phyloP scores from a whole-genome alignment of 2,329 filamentous ascomycete genomes.

The Fusarium vanettenii region DNA sequence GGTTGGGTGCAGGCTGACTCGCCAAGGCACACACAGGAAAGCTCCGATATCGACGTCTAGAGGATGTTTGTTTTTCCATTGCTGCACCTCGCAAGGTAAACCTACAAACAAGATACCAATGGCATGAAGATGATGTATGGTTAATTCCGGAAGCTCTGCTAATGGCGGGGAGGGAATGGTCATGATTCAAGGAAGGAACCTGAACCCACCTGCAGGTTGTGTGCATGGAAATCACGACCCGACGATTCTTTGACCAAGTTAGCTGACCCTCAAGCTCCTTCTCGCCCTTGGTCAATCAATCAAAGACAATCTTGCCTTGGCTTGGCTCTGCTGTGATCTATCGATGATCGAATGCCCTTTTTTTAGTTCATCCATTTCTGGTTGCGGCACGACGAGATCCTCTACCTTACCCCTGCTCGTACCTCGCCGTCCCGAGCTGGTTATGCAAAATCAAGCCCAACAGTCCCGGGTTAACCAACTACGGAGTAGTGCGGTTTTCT shows the following conservation, averaged over 20 bases:
- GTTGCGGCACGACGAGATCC: not conserved
- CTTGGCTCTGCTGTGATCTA: not conserved
- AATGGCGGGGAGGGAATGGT: slow-evolving; percentile 20
- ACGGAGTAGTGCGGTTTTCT: slow-evolving; percentile 30
- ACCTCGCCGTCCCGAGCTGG: slow-evolving; percentile 16
- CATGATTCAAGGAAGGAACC: slow-evolving; percentile 32
- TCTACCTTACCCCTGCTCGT: slow-evolving; percentile 20
- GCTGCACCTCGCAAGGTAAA: not conserved
- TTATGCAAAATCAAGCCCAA: slow-evolving; percentile 15
- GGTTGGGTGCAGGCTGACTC: slow-evolving; percentile 23
- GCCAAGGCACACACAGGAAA: slow-evolving; percentile 21
- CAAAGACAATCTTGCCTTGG: not conserved
- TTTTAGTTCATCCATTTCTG: slow-evolving; percentile 5
- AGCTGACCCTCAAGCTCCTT: not conserved
- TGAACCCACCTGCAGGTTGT: slow-evolving; percentile 6
- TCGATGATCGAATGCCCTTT: slow-evolving; percentile 1
- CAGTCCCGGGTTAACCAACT: slow-evolving; percentile 18
- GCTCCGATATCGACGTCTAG: not conserved
- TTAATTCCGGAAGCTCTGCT: slow-evolving; percentile 5
- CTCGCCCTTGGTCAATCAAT: not conserved
- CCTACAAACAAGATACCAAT: slow-evolving; percentile 24
- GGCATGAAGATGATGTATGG: slow-evolving; percentile 34
- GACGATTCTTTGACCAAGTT: not conserved
- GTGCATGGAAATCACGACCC: not conserved
- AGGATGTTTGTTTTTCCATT: slow-evolving; percentile 28